Evolutionary conservation across 371 early-diverging fungal genomes (phyloP).

Genomic region (Mucor racemosus): DNA sequence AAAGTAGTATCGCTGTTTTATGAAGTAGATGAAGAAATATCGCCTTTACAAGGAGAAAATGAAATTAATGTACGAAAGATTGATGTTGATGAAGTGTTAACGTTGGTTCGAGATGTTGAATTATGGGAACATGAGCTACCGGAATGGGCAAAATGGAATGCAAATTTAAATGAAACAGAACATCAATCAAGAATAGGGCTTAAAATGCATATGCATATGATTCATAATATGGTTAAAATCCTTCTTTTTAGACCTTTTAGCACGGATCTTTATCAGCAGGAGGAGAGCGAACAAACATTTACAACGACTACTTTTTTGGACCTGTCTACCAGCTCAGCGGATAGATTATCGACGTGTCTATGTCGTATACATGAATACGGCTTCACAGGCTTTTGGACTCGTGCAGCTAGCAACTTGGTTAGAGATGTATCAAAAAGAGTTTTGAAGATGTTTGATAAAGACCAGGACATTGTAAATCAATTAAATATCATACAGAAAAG

Average conservation of each 20-base stretch:
- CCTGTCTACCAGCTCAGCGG: constrained; percentile 37
- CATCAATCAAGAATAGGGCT: neutral
- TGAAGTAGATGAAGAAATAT: constrained; percentile 16
- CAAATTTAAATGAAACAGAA: neutral
- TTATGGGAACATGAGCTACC: constrained; percentile 44
- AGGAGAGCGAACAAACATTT: constrained; percentile 37
- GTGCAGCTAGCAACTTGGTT: constrained; percentile 25
- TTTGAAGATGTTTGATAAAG: constrained; percentile 37
- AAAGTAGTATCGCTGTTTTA: constrained; percentile 30
- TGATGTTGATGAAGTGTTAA: constrained; percentile 52
- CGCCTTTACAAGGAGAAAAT: neutral
- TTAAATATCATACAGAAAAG: constrained; percentile 15
- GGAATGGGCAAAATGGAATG: constrained; percentile 36
- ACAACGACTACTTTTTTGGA: constrained; percentile 52
- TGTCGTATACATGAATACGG: neutral
- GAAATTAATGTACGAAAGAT: constrained; percentile 34
- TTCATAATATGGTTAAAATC: constrained; percentile 42
- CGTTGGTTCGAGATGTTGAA: constrained; percentile 45
- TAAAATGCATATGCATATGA: constrained; percentile 41
- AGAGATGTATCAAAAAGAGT: constrained; percentile 38
- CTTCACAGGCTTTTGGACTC: constrained; percentile 22
- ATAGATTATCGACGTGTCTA: constrained; percentile 34
- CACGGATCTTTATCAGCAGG: constrained; percentile 15
- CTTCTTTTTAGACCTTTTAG: constrained; percentile 49
- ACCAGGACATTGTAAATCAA: constrained; percentile 34